These are phyloP conservation scores for Trebouxia sp. DNA, from an alignment of 139 green algal genomes.

Conservation along the genomic window DNA sequence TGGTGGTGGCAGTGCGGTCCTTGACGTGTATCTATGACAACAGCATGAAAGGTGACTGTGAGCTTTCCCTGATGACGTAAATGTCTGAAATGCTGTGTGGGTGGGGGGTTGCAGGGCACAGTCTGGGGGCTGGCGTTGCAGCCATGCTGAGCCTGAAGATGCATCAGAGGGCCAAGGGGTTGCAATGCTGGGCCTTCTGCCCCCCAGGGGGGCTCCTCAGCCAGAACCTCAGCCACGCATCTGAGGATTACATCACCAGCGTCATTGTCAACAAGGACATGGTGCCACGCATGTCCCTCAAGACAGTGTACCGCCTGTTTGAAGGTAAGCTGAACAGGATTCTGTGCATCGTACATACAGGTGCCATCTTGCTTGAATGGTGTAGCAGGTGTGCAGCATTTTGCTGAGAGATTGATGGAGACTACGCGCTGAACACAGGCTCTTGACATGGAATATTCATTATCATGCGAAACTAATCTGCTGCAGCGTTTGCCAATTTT, in stretches of 20 bases:
- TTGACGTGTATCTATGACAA: too few relatives aligned
- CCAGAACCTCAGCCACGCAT: slow-evolving; percentile 35
- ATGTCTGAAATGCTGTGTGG: not conserved
- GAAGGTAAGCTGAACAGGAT: slow-evolving; percentile 28
- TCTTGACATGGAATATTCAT: not conserved
- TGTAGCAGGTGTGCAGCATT: not conserved
- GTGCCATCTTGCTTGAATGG: slow-evolving; percentile 2
- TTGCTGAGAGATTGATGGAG: not conserved
- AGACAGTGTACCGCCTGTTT: slow-evolving; percentile 35
- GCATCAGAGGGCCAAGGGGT: slow-evolving; percentile 42
- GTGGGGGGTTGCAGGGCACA: slow-evolving; percentile 46
- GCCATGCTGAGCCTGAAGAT: slow-evolving; percentile 66
- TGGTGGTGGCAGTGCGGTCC: too few relatives aligned
- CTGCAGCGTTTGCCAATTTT: too few relatives aligned
- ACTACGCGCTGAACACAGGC: too few relatives aligned
- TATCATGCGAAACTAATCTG: not conserved
- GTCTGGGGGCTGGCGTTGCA: slow-evolving; percentile 67
- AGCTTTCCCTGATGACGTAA: too few relatives aligned
- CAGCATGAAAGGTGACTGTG: too few relatives aligned
- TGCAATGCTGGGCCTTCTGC: slow-evolving; percentile 62
- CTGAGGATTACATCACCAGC: slow-evolving; percentile 46
- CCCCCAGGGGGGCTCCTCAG: slow-evolving; percentile 57
- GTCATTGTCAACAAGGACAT: slow-evolving; percentile 68
- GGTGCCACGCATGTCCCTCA: slow-evolving; percentile 56
- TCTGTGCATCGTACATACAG: slow-evolving; percentile 46